These are phyloP conservation scores for Debaryomyces nepalensis DNA, from an alignment of 1,139 yeast species.

Conservation along the genomic window DNA sequence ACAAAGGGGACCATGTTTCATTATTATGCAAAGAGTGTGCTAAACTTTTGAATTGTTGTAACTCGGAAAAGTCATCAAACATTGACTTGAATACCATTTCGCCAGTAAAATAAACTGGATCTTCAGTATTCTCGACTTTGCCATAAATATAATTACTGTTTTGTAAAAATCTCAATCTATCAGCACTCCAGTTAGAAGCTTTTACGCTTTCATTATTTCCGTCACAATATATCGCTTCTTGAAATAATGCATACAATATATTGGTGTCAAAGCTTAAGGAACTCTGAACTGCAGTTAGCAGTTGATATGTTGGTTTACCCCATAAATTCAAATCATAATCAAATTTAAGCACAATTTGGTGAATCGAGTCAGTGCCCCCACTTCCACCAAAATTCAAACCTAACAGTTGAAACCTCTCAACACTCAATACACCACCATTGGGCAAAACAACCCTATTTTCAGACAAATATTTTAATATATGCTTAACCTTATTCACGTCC, in stretches of 20 bases:
- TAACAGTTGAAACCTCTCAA: constrained; percentile 56
- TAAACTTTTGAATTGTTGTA: constrained; percentile 43
- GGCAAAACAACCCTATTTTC: constrained; percentile 41
- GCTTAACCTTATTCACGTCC: constrained; percentile 43
- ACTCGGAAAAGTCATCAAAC: constrained; percentile 52
- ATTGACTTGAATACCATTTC: constrained; percentile 60
- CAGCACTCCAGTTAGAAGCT: constrained; percentile 54
- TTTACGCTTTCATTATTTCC: constrained; percentile 24
- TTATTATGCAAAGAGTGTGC: constrained; percentile 48
- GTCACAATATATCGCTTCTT: constrained; percentile 61
- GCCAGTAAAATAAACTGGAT: constrained; percentile 54
- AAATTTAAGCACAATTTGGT: constrained; percentile 45
- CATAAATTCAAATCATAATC: constrained; percentile 38
- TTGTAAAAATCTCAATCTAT: constrained; percentile 36
- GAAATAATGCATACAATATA: constrained; percentile 56
- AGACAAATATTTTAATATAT: constrained; percentile 41
- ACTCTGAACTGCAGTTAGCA: constrained; percentile 37
- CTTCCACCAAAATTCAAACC: constrained; percentile 55
- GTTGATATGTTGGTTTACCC: constrained; percentile 41
- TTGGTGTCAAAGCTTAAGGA: constrained; percentile 55
- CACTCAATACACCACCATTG: constrained; percentile 53
- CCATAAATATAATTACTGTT: constrained; percentile 32
- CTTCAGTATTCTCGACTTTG: constrained; percentile 14
- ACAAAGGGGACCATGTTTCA: constrained; percentile 47
- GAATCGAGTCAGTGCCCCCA: constrained; percentile 55